Evolutionary conservation across 2,329 filamentous ascomycete species (phyloP).

Genomic region (Alternaria dauci): DNA sequence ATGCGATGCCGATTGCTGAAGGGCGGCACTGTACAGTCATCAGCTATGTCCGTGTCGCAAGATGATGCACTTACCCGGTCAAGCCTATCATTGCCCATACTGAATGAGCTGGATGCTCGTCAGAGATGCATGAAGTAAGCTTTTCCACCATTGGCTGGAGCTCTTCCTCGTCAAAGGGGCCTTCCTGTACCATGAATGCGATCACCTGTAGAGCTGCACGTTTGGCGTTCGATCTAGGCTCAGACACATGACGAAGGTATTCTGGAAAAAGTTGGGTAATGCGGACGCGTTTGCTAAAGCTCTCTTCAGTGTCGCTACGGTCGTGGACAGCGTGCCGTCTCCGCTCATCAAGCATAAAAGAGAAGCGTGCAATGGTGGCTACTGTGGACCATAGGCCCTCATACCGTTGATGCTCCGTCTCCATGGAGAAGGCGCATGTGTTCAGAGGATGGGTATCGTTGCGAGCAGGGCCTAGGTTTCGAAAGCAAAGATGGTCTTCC

Average conservation of each 20-base stretch:
- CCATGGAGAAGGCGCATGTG: slow-evolving; percentile 47
- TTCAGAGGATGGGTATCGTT: slow-evolving; percentile 35
- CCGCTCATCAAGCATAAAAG: slow-evolving; percentile 45
- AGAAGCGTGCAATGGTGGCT: slow-evolving; percentile 51
- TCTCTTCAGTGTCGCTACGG: slow-evolving; percentile 32
- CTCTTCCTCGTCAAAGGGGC: slow-evolving; percentile 57
- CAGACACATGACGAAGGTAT: slow-evolving; percentile 50
- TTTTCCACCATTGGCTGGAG: slow-evolving; percentile 65
- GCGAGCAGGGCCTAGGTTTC: slow-evolving; percentile 50
- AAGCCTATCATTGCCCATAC: slow-evolving; percentile 89
- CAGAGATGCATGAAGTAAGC: slow-evolving; percentile 67
- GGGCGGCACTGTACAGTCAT: slow-evolving; percentile 36
- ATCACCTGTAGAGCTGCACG: slow-evolving; percentile 64
- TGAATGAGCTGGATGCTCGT: slow-evolving; percentile 69
- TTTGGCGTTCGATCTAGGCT: slow-evolving; percentile 49
- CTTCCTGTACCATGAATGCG: slow-evolving; percentile 57
- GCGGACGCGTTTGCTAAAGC: slow-evolving; percentile 50
- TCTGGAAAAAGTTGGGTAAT: slow-evolving; percentile 51
- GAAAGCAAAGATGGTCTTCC: slow-evolving; percentile 73
- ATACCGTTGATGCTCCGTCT: slow-evolving; percentile 37
- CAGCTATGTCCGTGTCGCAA: slow-evolving; percentile 4
- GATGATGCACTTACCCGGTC: slow-evolving; percentile 67
- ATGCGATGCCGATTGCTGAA: slow-evolving; percentile 37
- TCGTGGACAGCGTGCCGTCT: slow-evolving; percentile 26
- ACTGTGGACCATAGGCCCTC: slow-evolving; percentile 51